A percentile compares a stretch with the other conserved stretches of the same genome.
Evolutionary conservation across 768 basidiomycete genomes (phyloP).

Genomic region (Infundibulicybe gibba): DNA sequence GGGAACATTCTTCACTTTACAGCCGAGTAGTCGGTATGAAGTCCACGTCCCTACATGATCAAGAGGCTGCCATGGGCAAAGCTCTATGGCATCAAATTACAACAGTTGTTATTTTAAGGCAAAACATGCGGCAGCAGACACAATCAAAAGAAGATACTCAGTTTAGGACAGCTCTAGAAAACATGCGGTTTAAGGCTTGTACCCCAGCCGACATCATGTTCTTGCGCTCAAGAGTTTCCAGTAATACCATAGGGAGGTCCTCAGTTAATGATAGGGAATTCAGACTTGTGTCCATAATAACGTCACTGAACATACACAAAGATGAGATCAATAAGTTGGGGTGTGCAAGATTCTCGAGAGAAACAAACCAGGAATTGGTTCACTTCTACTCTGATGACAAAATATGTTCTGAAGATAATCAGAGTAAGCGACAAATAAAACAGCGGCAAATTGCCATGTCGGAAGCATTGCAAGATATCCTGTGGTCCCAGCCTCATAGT

Average conservation of each 20-base stretch:
- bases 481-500: constrained; percentile 15
- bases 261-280: constrained; percentile 15
- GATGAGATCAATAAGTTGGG: constrained; percentile 34
- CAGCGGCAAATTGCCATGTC: constrained; percentile 1
- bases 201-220: constrained; percentile 32
- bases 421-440: not conserved
- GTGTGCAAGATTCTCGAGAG: constrained; percentile 24
- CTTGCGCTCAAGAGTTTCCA: constrained; percentile 19
- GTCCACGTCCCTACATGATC: not conserved
- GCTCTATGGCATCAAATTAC: constrained; percentile 25
- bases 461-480: constrained; percentile 8
- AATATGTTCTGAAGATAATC: not conserved
- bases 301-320: constrained; percentile 27
- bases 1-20: constrained; percentile 16
- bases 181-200: constrained; percentile 36
- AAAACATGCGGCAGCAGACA: constrained; percentile 30
- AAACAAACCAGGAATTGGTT: constrained; percentile 18
- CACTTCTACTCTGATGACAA: constrained; percentile 23
- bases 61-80: constrained; percentile 19
- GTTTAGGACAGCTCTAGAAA: constrained; percentile 26
- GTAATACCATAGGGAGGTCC: constrained; percentile 3
- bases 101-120: constrained; percentile 17
- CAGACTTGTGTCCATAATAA: constrained; percentile 33
- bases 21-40: constrained; percentile 8
- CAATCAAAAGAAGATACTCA: constrained; percentile 16